Evolutionary conservation across 75 land plant genomes (phyloP).

Genomic region (Pseudotsuga menziesii): DNA sequence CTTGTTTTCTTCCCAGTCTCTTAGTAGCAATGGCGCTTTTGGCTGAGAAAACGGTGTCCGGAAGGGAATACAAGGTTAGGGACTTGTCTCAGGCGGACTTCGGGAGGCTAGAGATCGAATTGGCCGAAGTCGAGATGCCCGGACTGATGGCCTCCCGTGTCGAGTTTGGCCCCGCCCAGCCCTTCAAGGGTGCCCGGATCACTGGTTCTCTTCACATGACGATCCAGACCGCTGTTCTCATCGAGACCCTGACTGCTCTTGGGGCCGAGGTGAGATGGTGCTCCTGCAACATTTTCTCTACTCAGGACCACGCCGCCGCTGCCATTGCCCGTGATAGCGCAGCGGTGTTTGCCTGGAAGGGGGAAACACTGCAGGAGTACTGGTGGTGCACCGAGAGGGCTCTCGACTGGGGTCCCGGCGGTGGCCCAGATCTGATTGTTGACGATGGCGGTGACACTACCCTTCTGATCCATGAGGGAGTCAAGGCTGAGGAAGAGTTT

Average conservation of each 20-base stretch:
- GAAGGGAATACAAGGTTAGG: constrained; percentile 86
- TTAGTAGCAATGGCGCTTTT: constrained; percentile 21
- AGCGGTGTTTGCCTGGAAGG: constrained; percentile 82
- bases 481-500: constrained; percentile 83
- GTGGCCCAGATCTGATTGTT: constrained; percentile 91
- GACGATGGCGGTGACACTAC: constrained; percentile 87
- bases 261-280: constrained; percentile 85
- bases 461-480: constrained; percentile 76
- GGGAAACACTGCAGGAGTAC: constrained; percentile 90
- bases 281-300: constrained; percentile 89
- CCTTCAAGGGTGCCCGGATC: constrained; percentile 78
- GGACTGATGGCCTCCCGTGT: constrained; percentile 78
- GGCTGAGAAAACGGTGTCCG: constrained; percentile 43
- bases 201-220: constrained; percentile 93
- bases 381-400: constrained; percentile 99
- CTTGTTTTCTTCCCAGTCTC: no score
- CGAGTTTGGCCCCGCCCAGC: constrained; percentile 86
- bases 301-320: constrained; percentile 77
- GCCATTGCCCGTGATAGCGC: constrained; percentile 60
- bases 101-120: constrained; percentile 59
- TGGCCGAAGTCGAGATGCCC: constrained; percentile 62
- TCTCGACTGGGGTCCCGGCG: constrained; percentile 83
- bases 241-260: constrained; percentile 73
- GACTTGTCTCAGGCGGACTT: constrained; percentile 88
- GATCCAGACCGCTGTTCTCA: constrained; percentile 72